Conservation (phyloP, 306 rosid species). For the Trifolium dubium region DNA sequence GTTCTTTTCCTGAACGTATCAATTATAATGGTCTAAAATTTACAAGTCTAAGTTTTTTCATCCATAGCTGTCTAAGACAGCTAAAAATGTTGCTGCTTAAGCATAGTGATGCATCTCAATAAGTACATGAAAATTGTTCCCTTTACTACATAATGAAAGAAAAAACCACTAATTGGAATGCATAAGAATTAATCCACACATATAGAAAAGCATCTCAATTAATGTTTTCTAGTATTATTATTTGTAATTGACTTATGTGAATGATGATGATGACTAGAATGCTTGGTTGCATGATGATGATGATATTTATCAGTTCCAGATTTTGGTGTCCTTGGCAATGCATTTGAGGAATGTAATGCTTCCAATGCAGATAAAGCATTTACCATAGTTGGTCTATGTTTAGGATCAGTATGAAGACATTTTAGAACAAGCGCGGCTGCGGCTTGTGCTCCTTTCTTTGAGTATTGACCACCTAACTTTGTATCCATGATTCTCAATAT, state of each 20-base stretch:
- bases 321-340: slow-evolving; percentile 47
- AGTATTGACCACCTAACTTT: slow-evolving; percentile 84
- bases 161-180: slow-evolving; percentile 7
- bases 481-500: slow-evolving; percentile 82
- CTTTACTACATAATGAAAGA: slow-evolving; percentile 8
- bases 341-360: slow-evolving; percentile 56
- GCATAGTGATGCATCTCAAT: neutral
- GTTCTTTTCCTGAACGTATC: too few species aligned
- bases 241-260: slow-evolving; percentile 42
- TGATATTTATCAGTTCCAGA: slow-evolving; percentile 20
- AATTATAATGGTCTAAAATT: slow-evolving; percentile 12
- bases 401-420: slow-evolving; percentile 71
- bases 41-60: slow-evolving; percentile 11
- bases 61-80: neutral
- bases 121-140: slow-evolving; percentile 19
- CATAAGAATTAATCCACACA: slow-evolving; percentile 1
- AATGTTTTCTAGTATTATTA: slow-evolving; percentile 27
- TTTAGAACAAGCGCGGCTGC: slow-evolving; percentile 72
- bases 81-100: neutral
- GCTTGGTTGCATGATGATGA: slow-evolving; percentile 41
- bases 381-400: slow-evolving; percentile 72
- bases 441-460: slow-evolving; percentile 82
- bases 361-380: slow-evolving; percentile 65
- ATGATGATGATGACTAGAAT: slow-evolving; percentile 43
- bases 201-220: slow-evolving; percentile 28